phyloP scores from a whole-genome alignment of 1,284 basidiomycete genomes.

The Puccinia novopanici region DNA sequence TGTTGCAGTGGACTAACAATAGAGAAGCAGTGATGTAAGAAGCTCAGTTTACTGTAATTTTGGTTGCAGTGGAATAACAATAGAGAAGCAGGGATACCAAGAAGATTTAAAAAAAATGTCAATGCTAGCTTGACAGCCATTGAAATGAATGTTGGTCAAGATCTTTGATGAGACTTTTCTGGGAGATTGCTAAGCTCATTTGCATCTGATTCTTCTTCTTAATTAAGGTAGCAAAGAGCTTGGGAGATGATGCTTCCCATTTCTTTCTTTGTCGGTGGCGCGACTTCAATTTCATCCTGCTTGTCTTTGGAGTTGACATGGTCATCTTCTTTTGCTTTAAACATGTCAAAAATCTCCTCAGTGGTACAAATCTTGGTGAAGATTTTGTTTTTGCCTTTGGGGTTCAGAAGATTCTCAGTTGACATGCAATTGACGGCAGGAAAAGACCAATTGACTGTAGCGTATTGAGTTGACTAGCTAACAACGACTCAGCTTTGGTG shows the following conservation, averaged over 20 bases:
- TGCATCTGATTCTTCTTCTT: not conserved
- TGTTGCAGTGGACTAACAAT: no score
- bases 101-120: no score
- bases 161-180: slow-evolving; percentile 18
- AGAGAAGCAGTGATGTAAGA: no score
- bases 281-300: not conserved
- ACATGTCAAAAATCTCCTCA: slow-evolving; percentile 9
- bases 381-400: not conserved
- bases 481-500: not conserved
- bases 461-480: not conserved
- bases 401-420: not conserved
- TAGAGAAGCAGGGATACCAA: no score
- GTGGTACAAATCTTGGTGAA: slow-evolving; percentile 4
- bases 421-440: not conserved
- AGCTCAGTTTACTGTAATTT: no score
- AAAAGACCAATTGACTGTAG: slow-evolving; percentile 3
- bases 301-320: not conserved
- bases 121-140: slow-evolving; percentile 1
- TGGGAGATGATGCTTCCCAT: not conserved
- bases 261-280: slow-evolving; percentile 5
- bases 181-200: not conserved
- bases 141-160: slow-evolving; percentile 4
- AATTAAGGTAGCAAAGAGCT: slow-evolving; percentile 5
- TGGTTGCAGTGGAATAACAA: no score
- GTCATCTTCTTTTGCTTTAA: not conserved